phyloP scores from a whole-genome alignment of 2,329 filamentous ascomycete species.

The Aspergillus unguis region DNA sequence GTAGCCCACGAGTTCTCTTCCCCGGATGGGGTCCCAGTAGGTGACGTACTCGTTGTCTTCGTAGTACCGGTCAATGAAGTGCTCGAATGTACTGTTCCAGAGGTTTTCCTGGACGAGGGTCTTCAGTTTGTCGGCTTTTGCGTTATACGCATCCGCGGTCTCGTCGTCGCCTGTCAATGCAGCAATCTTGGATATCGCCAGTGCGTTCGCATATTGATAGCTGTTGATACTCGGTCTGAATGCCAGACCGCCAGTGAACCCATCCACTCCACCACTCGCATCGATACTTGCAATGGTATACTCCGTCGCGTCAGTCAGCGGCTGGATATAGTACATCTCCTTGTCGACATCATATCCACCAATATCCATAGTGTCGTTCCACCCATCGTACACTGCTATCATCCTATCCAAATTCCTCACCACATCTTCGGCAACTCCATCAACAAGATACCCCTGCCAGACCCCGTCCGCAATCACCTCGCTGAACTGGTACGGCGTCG shows the following conservation, averaged over 20 bases:
- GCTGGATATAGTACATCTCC: slow-evolving; percentile 44
- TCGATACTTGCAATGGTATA: slow-evolving; percentile 48
- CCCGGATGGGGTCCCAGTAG: slow-evolving; percentile 37
- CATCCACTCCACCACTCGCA: slow-evolving; percentile 34
- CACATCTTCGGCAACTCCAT: slow-evolving; percentile 36
- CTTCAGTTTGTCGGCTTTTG: slow-evolving; percentile 36
- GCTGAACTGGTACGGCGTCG: slow-evolving; percentile 44
- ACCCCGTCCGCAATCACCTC: slow-evolving; percentile 42
- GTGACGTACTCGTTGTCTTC: slow-evolving; percentile 38
- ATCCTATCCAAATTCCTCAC: slow-evolving; percentile 29
- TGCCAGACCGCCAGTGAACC: slow-evolving; percentile 40
- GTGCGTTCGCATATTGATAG: slow-evolving; percentile 45
- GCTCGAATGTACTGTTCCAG: slow-evolving; percentile 45
- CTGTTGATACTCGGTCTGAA: slow-evolving; percentile 47
- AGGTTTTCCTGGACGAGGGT: slow-evolving; percentile 37
- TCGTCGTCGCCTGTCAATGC: slow-evolving; percentile 25
- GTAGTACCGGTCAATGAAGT: slow-evolving; percentile 46
- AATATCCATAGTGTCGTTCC: slow-evolving; percentile 37
- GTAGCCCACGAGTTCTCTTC: slow-evolving; percentile 44
- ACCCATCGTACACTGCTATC: slow-evolving; percentile 17
- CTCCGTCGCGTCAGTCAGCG: slow-evolving; percentile 44
- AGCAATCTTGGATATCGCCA: slow-evolving; percentile 41
- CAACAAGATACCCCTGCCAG: slow-evolving; percentile 42
- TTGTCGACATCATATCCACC: slow-evolving; percentile 42
- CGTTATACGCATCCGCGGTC: slow-evolving; percentile 22